Conservation (phyloP, 257 asterid genomes). For the Voacanga thouarsii region DNA sequence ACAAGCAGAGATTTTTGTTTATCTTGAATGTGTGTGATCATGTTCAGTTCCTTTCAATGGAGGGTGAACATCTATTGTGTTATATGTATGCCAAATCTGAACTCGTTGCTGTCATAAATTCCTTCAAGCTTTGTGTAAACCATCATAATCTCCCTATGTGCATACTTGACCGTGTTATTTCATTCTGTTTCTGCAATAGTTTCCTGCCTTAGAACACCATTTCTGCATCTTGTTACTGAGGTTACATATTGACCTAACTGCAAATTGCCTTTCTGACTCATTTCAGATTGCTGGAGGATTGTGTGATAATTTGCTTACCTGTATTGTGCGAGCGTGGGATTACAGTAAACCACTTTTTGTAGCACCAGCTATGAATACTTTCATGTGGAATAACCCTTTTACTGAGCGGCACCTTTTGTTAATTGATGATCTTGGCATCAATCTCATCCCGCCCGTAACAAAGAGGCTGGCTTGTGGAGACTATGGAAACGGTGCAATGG, state of each 20-base stretch:
- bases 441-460: slow-evolving; percentile 74
- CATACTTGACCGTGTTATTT: background rate
- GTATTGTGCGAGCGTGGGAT: slow-evolving; percentile 93
- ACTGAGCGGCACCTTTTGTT: slow-evolving; percentile 74
- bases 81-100: background rate
- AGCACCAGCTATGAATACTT: slow-evolving; percentile 88
- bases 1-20: background rate
- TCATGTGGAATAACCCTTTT: slow-evolving; percentile 85
- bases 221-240: background rate
- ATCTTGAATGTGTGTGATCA: background rate
- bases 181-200: background rate
- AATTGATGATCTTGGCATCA: slow-evolving; percentile 75
- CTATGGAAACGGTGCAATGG: slow-evolving; percentile 91
- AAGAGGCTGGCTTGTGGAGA: slow-evolving; percentile 90
- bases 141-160: background rate
- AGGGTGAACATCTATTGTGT: background rate
- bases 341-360: slow-evolving; percentile 75
- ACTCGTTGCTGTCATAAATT: background rate
- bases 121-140: background rate
- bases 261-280: background rate
- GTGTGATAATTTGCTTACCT: slow-evolving; percentile 86
- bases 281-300: slow-evolving; percentile 82
- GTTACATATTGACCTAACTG: background rate
- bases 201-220: background rate
- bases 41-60: background rate